Conservation (phyloP, 495 filamentous ascomycete species). For the Penicillium waksmanii region DNA sequence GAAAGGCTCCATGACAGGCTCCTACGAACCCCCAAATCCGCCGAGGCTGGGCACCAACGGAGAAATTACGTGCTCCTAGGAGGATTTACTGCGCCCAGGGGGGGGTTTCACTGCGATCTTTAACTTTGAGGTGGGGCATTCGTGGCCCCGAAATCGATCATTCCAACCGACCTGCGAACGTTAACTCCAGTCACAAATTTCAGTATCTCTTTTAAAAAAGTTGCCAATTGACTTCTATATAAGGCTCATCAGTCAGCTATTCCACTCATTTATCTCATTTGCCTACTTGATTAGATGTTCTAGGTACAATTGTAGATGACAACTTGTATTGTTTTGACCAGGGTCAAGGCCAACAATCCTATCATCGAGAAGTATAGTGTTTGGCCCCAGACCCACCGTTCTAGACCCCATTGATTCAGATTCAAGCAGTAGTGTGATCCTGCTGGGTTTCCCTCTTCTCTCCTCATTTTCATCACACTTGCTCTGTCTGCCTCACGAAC, state of each 20-base stretch:
- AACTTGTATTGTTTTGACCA: neutral
- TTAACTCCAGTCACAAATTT: neutral
- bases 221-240: neutral
- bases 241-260: neutral
- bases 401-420: slow-evolving; percentile 2
- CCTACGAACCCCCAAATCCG: neutral
- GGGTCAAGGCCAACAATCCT: neutral
- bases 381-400: slow-evolving; percentile 6
- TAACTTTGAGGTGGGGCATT: neutral
- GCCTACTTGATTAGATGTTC: neutral
- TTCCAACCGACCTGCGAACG: slow-evolving; percentile 4
- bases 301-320: neutral
- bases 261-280: neutral
- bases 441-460: neutral
- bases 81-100: neutral
- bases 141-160: slow-evolving; percentile 1
- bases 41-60: neutral
- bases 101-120: neutral
- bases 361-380: neutral
- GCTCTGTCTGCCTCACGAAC: neutral
- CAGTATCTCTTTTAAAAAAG: neutral
- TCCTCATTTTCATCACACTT: neutral
- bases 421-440: slow-evolving; percentile 8
- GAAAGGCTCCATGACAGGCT: neutral
- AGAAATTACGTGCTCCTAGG: slow-evolving; percentile 1